Base-by-base conservation (phyloP, 2,329 filamentous ascomycete species). In the Cordyceps fumosorosea region DNA sequence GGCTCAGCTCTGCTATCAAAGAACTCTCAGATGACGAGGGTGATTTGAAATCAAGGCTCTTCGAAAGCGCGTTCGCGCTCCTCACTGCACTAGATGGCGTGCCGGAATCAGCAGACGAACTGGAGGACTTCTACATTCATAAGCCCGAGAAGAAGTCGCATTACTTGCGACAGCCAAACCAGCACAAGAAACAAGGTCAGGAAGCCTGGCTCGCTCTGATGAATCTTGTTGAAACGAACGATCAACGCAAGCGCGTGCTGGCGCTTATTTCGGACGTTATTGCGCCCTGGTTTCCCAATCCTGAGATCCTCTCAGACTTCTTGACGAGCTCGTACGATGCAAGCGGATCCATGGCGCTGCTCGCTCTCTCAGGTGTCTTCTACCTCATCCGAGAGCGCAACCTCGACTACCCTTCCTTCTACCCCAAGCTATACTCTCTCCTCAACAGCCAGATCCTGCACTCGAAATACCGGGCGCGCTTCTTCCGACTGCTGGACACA, bases 341-440 rank as follows among this genome's bases (percentile, higher is more conserved):
- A 8, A 92, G 93, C 57, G 95, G 95, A 51, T 89, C 91, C 16
- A 91, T 88, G 54, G 93, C 95, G 5, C 81, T 99, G 5, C 83
- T 97, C 22, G 92, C 96, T 1, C 81, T 99, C 1, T 96, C 91
- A 0, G 95, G 95, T 57, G 87, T 99, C 52, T 99, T 96, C 78
- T 95, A 96, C 73, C 84, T 99, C 58, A 98, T 99, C 68, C 88
- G 90, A 66, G 86, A 95, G 72, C 90, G 91, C 71, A 99, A 99
- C 72, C 82, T 99, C 64, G 95, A 99, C 76, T 99, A 99, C 73
- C 92, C 93, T 1, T 88, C 88, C 37, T 99, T 99, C 77, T 99
- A 96, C 77, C 77, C 82, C 59, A 98, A 97, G 74, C 86, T 99
- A 2, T 99, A 99, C 78, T 96, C 91, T 11, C 82, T 99, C 1